A percentile compares a stretch with the other conserved stretches of the same genome.
phyloP scores from a whole-genome alignment of 1,284 basidiomycete genomes.

The Flammula alnicola region DNA sequence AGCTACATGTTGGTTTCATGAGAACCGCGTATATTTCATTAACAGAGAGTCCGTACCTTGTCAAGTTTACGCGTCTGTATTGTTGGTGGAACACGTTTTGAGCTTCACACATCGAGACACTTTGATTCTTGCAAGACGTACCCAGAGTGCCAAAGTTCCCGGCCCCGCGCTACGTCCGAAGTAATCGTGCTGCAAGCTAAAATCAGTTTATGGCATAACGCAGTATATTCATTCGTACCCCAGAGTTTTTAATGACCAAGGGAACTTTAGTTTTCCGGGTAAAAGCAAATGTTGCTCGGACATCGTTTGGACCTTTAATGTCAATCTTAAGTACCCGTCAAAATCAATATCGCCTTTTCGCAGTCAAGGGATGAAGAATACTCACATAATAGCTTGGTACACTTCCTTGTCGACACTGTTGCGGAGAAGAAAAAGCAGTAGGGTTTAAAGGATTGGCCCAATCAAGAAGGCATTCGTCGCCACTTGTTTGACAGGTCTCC shows the following conservation, averaged over 20 bases:
- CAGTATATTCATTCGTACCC: slow-evolving; percentile 30
- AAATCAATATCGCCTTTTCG: slow-evolving; percentile 4
- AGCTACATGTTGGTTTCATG: slow-evolving; percentile 29
- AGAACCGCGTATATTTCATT: background rate
- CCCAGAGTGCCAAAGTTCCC: slow-evolving; percentile 46
- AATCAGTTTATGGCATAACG: background rate
- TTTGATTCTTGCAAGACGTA: slow-evolving; percentile 19
- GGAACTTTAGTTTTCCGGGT: slow-evolving; percentile 42
- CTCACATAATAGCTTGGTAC: slow-evolving; percentile 45
- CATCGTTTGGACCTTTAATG: slow-evolving; percentile 41
- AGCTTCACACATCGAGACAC: background rate
- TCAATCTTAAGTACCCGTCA: slow-evolving; percentile 41
- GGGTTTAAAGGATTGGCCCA: slow-evolving; percentile 30
- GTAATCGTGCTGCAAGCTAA: slow-evolving; percentile 45
- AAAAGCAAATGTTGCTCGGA: slow-evolving; percentile 46
- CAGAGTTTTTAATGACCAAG: slow-evolving; percentile 54
- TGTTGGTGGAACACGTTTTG: background rate
- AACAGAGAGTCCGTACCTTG: slow-evolving; percentile 28
- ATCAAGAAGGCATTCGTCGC: slow-evolving; percentile 41
- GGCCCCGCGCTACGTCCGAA: slow-evolving; percentile 49
- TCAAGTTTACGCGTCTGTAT: slow-evolving; percentile 44
- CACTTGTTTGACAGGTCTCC: slow-evolving; percentile 43
- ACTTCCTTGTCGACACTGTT: slow-evolving; percentile 41
- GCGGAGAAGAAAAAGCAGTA: slow-evolving; percentile 29
- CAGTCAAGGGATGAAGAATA: slow-evolving; percentile 5